Percentiles rank a stretch among this genome's conserved stretches.
These are phyloP conservation scores for Nakazawaea pomicola DNA, from an alignment of 805 yeast genomes.

Conservation along the genomic window DNA sequence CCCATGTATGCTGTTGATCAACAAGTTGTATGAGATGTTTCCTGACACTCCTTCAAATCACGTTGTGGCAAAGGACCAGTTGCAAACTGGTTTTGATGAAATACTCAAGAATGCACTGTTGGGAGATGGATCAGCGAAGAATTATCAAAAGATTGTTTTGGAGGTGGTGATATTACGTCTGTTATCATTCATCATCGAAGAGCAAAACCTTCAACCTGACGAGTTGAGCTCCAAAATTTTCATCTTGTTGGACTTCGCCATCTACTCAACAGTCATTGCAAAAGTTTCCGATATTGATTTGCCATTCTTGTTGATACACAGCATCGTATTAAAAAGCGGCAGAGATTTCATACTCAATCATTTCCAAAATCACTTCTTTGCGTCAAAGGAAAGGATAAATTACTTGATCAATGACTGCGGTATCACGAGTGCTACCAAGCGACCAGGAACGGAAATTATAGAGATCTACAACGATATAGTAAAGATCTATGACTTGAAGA, in stretches of 20 bases:
- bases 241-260: constrained; percentile 5
- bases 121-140: not conserved
- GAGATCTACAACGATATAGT: constrained; percentile 6
- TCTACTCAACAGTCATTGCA: constrained; percentile 5
- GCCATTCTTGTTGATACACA: constrained; percentile 9
- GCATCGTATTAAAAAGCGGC: constrained; percentile 5
- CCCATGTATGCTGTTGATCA: not conserved
- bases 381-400: not conserved
- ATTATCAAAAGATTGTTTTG: constrained; percentile 10
- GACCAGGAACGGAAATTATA: constrained; percentile 12
- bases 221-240: not conserved
- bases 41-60: not conserved
- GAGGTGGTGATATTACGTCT: constrained; percentile 9
- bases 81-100: no score
- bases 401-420: constrained; percentile 7
- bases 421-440: constrained; percentile 3
- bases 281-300: constrained; percentile 8
- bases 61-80: not conserved
- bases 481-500: not conserved
- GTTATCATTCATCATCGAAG: not conserved
- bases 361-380: constrained; percentile 3
- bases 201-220: not conserved
- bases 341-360: not conserved
- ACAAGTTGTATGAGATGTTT: not conserved
- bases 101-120: no score